These are phyloP conservation scores for Citrus medica DNA, from an alignment of 345 rosid genomes.

Conservation along the genomic window DNA sequence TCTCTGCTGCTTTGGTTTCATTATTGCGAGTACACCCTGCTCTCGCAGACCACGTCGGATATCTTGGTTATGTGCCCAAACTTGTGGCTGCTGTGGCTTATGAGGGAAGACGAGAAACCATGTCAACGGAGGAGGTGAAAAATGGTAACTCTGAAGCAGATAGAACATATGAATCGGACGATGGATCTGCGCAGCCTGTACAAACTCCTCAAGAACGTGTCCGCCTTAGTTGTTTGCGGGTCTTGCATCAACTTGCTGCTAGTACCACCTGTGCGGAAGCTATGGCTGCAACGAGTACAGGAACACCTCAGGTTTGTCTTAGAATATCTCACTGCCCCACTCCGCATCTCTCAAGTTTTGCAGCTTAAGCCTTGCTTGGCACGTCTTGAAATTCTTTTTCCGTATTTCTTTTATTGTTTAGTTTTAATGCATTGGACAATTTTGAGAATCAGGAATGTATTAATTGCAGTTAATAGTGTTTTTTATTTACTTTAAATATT, in stretches of 20 bases:
- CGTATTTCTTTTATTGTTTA: background rate
- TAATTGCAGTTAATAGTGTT: background rate
- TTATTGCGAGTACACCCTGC: constrained; percentile 97
- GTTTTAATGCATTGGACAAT: background rate
- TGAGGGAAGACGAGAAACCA: constrained; percentile 88
- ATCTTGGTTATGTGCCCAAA: constrained; percentile 98
- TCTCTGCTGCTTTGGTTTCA: constrained; percentile 98
- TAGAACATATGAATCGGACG: constrained; percentile 47
- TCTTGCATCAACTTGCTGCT: constrained; percentile 96
- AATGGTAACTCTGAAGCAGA: constrained; percentile 46
- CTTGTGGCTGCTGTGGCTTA: constrained; percentile 97
- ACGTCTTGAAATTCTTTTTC: background rate
- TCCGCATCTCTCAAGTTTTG: background rate
- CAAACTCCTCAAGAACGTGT: constrained; percentile 97
- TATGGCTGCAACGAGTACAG: constrained; percentile 98
- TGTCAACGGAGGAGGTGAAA: constrained; percentile 68
- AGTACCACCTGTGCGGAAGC: constrained; percentile 98
- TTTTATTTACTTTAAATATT: background rate
- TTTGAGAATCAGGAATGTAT: background rate
- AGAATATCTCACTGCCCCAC: background rate
- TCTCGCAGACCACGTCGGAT: constrained; percentile 95
- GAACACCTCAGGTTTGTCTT: constrained; percentile 74
- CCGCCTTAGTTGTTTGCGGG: constrained; percentile 97
- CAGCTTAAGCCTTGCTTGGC: background rate
- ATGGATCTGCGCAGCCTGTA: constrained; percentile 45